These are phyloP conservation scores for Jimgerdemannia flammicorona DNA, from an alignment of 192 early-diverging fungal genomes.

Conservation along the genomic window DNA sequence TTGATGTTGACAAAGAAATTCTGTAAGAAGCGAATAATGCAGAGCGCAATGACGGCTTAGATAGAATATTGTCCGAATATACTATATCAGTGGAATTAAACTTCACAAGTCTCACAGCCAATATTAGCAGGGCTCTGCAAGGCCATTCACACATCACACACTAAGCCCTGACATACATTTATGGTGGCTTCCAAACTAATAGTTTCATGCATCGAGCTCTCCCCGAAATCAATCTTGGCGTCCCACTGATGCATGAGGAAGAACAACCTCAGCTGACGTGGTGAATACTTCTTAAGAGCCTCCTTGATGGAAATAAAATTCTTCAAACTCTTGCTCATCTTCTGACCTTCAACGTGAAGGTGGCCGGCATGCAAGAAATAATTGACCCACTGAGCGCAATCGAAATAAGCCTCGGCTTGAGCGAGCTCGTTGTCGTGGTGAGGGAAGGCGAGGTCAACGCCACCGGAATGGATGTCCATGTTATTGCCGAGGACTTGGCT, in stretches of 20 bases:
- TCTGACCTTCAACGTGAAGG: constrained; percentile 90
- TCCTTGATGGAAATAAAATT: constrained; percentile 96
- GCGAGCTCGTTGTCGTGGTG: constrained; percentile 99
- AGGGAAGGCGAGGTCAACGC: constrained; percentile 94
- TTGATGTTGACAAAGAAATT: constrained; percentile 88
- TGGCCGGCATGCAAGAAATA: constrained; percentile 98
- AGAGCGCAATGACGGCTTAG: too few relatives aligned
- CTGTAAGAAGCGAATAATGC: constrained; percentile 20
- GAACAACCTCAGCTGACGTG: constrained; percentile 85
- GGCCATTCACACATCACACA: not conserved
- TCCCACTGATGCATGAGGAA: constrained; percentile 90
- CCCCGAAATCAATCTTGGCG: constrained; percentile 80
- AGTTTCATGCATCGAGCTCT: constrained; percentile 72
- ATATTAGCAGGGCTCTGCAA: not conserved
- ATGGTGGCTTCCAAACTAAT: constrained; percentile 72
- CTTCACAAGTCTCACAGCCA: not conserved
- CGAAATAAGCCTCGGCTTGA: constrained; percentile 90
- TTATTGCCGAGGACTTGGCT: constrained; percentile 81
- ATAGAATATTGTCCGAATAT: too few relatives aligned
- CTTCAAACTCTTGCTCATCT: constrained; percentile 99
- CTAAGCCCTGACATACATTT: constrained; percentile 41
- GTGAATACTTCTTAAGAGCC: constrained; percentile 73
- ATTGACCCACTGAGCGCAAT: constrained; percentile 95
- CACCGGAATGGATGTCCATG: constrained; percentile 95
- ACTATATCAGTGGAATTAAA: too few relatives aligned